Percentiles rank a stretch among this genome's conserved stretches.
These are phyloP conservation scores for Selenicereus undatus DNA, from an alignment of 148 eudicot species.

Conservation along the genomic window DNA sequence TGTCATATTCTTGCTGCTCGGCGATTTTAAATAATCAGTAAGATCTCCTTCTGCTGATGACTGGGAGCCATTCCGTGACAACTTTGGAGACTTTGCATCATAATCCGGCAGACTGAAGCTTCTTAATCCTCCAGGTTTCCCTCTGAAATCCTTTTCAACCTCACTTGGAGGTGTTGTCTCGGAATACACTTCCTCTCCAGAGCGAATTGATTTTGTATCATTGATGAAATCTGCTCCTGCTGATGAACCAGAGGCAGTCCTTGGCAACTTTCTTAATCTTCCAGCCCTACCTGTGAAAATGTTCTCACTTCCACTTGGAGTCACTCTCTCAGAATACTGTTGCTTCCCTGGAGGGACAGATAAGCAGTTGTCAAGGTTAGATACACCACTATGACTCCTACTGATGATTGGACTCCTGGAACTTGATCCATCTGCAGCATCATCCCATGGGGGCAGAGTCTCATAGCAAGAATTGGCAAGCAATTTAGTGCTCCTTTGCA, in stretches of 20 bases:
- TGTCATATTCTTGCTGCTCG: conserved; percentile 27
- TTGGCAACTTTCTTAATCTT: conserved; percentile 44
- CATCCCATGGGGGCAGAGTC: conserved; percentile 32
- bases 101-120: conserved; percentile 47
- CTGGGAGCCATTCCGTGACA: conserved; percentile 62
- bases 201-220: conserved; percentile 42
- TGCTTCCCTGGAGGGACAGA: conserved; percentile 37
- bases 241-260: conserved; percentile 69
- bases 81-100: conserved; percentile 38
- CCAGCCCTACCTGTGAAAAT: conserved; percentile 63
- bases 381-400: conserved; percentile 47
- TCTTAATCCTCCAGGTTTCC: conserved; percentile 59
- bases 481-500: conserved; percentile 52
- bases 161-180: conserved; percentile 74
- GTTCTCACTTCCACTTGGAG: conserved; percentile 58
- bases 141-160: conserved; percentile 50
- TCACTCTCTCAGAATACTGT: conserved; percentile 52
- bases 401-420: conserved; percentile 44
- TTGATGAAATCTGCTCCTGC: conserved; percentile 50
- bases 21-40: conserved; percentile 46
- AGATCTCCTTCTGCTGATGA: conserved; percentile 60
- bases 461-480: conserved; percentile 46
- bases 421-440: conserved; percentile 31
- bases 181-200: conserved; percentile 34
- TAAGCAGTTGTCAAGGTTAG: conserved; percentile 34